phyloP scores from a whole-genome alignment of 805 yeast genomes.

The Kodamaea hsintzibuensis region DNA sequence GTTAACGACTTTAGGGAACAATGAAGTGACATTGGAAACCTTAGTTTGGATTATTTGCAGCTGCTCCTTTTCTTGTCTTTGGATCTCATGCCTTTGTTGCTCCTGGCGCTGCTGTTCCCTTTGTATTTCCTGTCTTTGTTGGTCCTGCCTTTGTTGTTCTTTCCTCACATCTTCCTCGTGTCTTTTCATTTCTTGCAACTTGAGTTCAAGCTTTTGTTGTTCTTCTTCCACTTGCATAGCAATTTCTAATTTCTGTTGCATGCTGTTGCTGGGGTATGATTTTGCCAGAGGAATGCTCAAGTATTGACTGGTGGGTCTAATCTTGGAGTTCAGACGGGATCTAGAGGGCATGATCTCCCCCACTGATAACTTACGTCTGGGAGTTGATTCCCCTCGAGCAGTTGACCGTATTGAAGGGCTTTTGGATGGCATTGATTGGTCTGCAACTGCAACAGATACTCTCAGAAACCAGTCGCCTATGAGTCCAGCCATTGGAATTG shows the following conservation, averaged over 20 bases:
- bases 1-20: background rate
- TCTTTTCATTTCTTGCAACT: background rate
- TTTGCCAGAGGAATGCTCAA: background rate
- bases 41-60: background rate
- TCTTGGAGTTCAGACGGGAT: background rate
- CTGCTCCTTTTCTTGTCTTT: background rate
- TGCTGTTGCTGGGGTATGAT: background rate
- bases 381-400: background rate
- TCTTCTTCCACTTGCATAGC: too few relatives aligned
- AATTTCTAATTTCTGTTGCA: background rate
- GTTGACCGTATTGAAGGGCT: background rate
- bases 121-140: background rate
- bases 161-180: background rate
- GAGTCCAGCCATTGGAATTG: background rate
- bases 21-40: background rate
- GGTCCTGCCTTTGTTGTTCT: background rate
- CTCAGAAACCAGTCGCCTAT: background rate
- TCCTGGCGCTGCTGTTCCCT: background rate
- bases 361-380: background rate
- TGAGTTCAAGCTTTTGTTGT: background rate
- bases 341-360: background rate
- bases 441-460: background rate
- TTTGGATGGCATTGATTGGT: background rate
- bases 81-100: background rate
- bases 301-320: background rate